Base-by-base conservation (phyloP, 2,329 filamentous ascomycete genomes). In the Botrytis squamosa region DNA sequence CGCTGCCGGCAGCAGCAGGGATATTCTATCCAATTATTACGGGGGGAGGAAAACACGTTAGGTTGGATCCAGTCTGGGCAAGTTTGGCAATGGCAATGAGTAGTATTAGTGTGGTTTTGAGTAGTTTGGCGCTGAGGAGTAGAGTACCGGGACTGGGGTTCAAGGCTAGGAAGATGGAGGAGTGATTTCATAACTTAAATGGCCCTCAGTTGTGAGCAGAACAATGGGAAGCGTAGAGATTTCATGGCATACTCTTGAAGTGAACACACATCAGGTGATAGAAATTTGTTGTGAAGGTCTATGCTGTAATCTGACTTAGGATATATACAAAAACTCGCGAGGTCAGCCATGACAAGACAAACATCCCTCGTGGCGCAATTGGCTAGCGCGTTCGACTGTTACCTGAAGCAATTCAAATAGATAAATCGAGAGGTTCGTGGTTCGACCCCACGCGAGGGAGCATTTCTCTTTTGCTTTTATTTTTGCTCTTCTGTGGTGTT, bases 71-170 rank as follows among this genome's bases (percentile, higher is more conserved):
- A 0, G 92, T 93, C 1, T 98, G 95, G 95, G 95, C 95, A 8
- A 92, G 91, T 77, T 83, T 97, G 81, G 95, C 95, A 1, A 98
- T 98, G 95, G 95, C 95, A 40, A 83, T 95, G 82, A 97, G 94
- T 82, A 95, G 92, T 82, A 91, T 98, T 77, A 96, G 93, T 80
- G 95, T 98, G 64, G 92, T 98, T 69, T 84, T 89, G 80, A 97
- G 94, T 81, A 95, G 92, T 84, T 83, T 97, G 79, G 86, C 90
- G 68, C 82, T 98, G 84, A 88, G 80, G 66, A 79, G 77, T 75
- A 71, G 77, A n/a, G 44, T 84, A 9, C 81, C 81, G 16, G 75
- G 80, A 25, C 33, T 84, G 16, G 83, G 83, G 12, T 84, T 83
- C 65, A 80, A 77, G 73, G 77, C 18, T 33, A 29, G 38, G 49